phyloP scores from a whole-genome alignment of 106 monocot genomes.

The Platanthera zijinensis region DNA sequence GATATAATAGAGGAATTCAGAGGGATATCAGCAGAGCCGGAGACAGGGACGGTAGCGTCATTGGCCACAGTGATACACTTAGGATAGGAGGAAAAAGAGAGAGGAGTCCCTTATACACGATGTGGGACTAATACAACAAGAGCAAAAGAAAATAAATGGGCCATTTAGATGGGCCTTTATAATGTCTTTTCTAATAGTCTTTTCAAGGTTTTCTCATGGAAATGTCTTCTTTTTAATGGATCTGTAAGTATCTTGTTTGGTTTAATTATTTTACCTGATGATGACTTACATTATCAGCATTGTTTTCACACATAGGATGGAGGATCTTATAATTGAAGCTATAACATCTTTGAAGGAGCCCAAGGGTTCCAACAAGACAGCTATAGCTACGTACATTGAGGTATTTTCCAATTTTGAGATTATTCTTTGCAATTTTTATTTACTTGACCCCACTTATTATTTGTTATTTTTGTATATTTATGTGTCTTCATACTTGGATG shows the following conservation, averaged over 20 bases:
- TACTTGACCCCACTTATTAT: not conserved
- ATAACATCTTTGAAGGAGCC: constrained; percentile 67
- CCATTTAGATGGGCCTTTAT: too few relatives aligned
- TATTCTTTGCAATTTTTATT: not conserved
- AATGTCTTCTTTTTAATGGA: not conserved
- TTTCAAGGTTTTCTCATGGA: not conserved
- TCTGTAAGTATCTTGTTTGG: not conserved
- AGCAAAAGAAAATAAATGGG: too few relatives aligned
- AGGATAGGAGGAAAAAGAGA: too few relatives aligned
- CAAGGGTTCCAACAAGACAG: constrained; percentile 54
- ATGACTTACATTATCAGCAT: constrained; percentile 2
- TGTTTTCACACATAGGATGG: constrained; percentile 35
- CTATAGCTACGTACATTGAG: constrained; percentile 82
- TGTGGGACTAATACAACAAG: too few relatives aligned
- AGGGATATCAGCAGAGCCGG: too few relatives aligned
- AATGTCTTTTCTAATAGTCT: too few relatives aligned
- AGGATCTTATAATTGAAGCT: constrained; percentile 71
- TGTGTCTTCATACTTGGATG: not conserved
- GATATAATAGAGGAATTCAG: too few relatives aligned
- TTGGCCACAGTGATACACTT: too few relatives aligned
- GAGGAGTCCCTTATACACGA: too few relatives aligned
- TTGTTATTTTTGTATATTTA: not conserved
- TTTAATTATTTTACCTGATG: constrained; percentile 1
- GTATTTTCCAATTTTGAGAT: constrained; percentile 18
- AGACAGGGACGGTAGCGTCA: too few relatives aligned